Evolutionary conservation across 2,329 filamentous ascomycete species (phyloP), one percentile per base, ranked within the genome.

Genomic region (Periconia digitata): DNA sequence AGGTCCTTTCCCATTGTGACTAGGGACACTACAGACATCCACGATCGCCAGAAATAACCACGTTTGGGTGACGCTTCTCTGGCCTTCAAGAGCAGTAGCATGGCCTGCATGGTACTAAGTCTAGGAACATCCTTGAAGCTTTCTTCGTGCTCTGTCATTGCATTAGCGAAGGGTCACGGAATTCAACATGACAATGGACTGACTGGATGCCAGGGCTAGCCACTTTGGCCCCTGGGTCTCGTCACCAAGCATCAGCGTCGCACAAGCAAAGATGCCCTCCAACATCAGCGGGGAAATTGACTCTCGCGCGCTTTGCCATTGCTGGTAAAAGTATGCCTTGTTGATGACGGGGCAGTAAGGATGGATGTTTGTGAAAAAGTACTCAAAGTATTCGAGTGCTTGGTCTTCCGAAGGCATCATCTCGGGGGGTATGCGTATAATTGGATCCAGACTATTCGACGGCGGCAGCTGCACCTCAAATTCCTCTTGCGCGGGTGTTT

Each of bases 21-120:
- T 54, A 92, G 90, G 51, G 92, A 90, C 44, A 96, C 92, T 17
- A 95, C 85, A 5, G 89, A 90, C 84, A 96, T 95, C 92, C 94
- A 97, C 0, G 94, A 97, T 32, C 92, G 86, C 72, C 94, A 97
- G 71, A 94, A 97, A 67, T 97, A 97, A 1, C 94, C 94, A 51
- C 90, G 85, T 66, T 95, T 95, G 0, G 92, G 92, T 8, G 88
- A 85, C n/a, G 89, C 88, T 71, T 97, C 92, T 54, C 91, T 83
- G 1, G 92, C 94, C 70, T 97, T 97, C 37, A 96, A 75, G 16
- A 96, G 79, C 38, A 97, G 85, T 38, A 96, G 75, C 52, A 96
- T 77, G 3, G 91, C 92, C 72, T 97, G 92, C 8, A 97, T 85
- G 0, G 94, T 97, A 72, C 90, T 96, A 40, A 97, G 67, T 42